A percentile compares a stretch with the other conserved stretches of the same genome.
Evolutionary conservation across 2,329 filamentous ascomycete genomes (phyloP).

Genomic region (Chaetomiaceae sp.): DNA sequence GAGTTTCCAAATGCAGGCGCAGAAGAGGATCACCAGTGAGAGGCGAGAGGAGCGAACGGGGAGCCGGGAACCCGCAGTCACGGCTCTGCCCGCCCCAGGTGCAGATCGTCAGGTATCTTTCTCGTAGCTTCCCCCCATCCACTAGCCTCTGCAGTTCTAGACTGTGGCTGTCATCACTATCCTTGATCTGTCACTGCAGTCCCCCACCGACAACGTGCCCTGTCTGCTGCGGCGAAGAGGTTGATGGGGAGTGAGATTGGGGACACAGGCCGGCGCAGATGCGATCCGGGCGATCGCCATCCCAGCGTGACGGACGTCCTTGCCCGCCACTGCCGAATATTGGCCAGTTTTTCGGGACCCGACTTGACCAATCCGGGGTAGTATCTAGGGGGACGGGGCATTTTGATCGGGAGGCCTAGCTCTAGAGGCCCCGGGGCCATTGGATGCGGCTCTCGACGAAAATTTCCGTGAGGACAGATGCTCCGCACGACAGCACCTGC

Average conservation of each 20-base stretch:
- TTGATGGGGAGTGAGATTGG: background rate
- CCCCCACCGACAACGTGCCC: slow-evolving; percentile 7
- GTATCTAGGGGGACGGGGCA: slow-evolving; percentile 1
- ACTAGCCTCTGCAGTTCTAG: background rate
- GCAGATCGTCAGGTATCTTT: background rate
- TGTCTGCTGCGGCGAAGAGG: background rate
- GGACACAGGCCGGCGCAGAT: background rate
- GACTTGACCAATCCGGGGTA: slow-evolving; percentile 10
- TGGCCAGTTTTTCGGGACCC: slow-evolving; percentile 2
- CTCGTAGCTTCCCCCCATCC: background rate
- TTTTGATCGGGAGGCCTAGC: background rate
- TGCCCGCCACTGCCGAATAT: slow-evolving; percentile 5
- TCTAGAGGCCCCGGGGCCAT: background rate
- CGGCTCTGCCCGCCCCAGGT: slow-evolving; percentile 5
- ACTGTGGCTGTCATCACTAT: background rate
- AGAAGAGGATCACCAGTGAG: background rate
- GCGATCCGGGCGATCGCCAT: slow-evolving; percentile 8
- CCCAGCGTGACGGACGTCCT: background rate
- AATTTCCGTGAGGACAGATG: background rate
- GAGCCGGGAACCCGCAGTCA: slow-evolving; percentile 1
- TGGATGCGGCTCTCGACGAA: slow-evolving; percentile 7
- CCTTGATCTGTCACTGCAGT: background rate
- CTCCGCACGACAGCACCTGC: background rate
- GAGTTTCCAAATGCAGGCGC: too few relatives aligned
- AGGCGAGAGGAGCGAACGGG: background rate